phyloP scores from a whole-genome alignment of 768 basidiomycete species.

The Pleurotus salmoneostramineus region DNA sequence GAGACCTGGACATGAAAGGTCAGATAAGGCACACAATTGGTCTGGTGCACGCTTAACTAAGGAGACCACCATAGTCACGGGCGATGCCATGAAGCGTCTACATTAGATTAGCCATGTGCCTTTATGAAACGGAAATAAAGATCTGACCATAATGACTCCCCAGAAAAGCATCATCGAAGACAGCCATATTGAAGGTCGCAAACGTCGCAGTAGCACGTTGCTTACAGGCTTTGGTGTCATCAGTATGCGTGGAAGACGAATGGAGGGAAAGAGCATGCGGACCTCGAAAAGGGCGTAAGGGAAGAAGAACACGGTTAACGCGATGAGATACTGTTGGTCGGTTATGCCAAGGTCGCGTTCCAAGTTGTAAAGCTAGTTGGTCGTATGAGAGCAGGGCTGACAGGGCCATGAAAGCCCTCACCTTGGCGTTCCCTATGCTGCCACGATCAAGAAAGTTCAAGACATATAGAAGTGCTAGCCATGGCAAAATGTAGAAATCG shows the following conservation, averaged over 20 bases:
- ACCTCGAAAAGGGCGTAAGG: slow-evolving; percentile 72
- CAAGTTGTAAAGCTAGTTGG: slow-evolving; percentile 52
- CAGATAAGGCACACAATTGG: not conserved
- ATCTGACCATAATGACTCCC: slow-evolving; percentile 43
- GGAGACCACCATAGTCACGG: slow-evolving; percentile 54
- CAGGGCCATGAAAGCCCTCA: slow-evolving; percentile 19
- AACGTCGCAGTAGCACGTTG: slow-evolving; percentile 53
- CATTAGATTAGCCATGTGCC: no score
- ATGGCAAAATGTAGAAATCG: slow-evolving; percentile 68
- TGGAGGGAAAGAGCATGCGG: not conserved
- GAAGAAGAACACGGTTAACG: slow-evolving; percentile 74
- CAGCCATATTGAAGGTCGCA: slow-evolving; percentile 68
- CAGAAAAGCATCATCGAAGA: slow-evolving; percentile 45
- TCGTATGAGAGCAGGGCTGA: not conserved
- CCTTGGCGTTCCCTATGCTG: slow-evolving; percentile 76
- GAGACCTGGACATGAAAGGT: slow-evolving; percentile 33
- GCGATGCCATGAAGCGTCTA: slow-evolving; percentile 65
- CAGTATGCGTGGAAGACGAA: slow-evolving; percentile 8
- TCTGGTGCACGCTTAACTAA: slow-evolving; percentile 36
- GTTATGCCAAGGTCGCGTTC: slow-evolving; percentile 53
- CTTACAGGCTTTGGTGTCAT: slow-evolving; percentile 45
- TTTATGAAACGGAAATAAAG: no score
- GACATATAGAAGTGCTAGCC: slow-evolving; percentile 70
- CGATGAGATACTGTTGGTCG: slow-evolving; percentile 63
- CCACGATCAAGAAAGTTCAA: slow-evolving; percentile 66